Evolutionary conservation across 441 rosid species (phyloP), one percentile per base, ranked within the genome.

Genomic region (Pelargonium fulgidum): DNA sequence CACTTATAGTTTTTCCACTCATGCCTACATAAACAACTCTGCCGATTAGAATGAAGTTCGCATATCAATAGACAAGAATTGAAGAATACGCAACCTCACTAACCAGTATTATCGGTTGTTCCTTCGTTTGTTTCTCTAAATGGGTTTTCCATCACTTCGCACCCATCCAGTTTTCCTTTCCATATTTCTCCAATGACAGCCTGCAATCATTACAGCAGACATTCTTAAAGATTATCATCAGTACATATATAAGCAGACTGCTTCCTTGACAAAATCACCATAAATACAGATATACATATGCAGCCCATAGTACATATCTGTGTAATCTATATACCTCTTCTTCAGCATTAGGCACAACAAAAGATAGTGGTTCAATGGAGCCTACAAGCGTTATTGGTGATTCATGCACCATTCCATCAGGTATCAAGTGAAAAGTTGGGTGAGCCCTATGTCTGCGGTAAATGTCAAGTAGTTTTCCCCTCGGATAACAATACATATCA

Each of bases 391-490:
- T 81, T 24, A 84, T 74, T 7, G 82, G 81, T 29, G 79, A 41
- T 62, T 76, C 67, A 68, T 87, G 86, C 69, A 84, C 91, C 90
- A 90, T 89, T 58, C 73, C 82, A 70, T 63, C 80, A 19, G 89
- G 89, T 47, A 83, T 66, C 58, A 68, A 58, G 66, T 74, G 78
- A 68, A 86, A 75, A 26, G 81, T 76, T 36, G 82, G 77, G 75
- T 67, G 78, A 66, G 68, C 63, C 77, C 84, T 91, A 68, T 82
- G 87, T 65, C 64, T 74, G 54, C 97, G 96, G 71, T 91, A 91
- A 69, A 89, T 80, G 79, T 85, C 98, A 77, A 93, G 98, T 61
- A 93, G 86, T 84, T 89, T 93, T 41, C 87, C 92, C 80, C 97
- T 89, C n/a, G 88, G 89, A 70, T 90, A 89, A 79, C 80, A 77